A percentile compares a stretch with the other conserved stretches of the same genome.
These are phyloP conservation scores for Prunus kanzakura DNA, from an alignment of 306 rosid species.

Conservation along the genomic window DNA sequence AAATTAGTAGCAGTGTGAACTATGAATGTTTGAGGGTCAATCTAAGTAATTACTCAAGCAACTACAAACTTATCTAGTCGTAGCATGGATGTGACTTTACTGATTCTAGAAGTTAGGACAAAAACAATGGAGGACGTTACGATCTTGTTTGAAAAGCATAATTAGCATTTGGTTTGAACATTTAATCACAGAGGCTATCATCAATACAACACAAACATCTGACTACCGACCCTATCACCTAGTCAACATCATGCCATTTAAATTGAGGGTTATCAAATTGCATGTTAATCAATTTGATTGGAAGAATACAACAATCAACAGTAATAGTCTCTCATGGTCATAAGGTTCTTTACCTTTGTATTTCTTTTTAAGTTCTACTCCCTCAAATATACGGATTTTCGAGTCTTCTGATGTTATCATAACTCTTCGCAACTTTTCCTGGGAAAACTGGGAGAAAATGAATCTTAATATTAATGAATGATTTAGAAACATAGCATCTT, in stretches of 20 bases:
- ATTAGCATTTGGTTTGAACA: no score
- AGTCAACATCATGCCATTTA: no score
- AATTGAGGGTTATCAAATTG: no score
- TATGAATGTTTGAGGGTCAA: neutral
- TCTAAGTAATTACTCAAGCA: neutral
- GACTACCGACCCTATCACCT: no score
- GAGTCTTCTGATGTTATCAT: conserved; percentile 87
- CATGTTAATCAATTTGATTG: neutral
- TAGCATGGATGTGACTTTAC: no score
- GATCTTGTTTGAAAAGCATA: no score
- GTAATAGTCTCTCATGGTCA: neutral
- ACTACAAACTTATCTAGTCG: no score
- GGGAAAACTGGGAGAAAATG: conserved; percentile 53
- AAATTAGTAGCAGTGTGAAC: neutral
- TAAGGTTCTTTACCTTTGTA: conserved; percentile 54
- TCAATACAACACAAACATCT: no score
- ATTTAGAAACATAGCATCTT: neutral
- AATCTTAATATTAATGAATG: conserved; percentile 10
- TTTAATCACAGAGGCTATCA: no score
- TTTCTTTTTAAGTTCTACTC: conserved; percentile 50
- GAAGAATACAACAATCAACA: neutral
- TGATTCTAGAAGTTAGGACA: neutral
- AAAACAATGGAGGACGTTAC: neutral
- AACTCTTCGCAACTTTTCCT: conserved; percentile 45
- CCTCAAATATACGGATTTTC: conserved; percentile 69